Evolutionary conservation across 371 early-diverging fungal genomes (phyloP).

Genomic region (Haplosporangium sp.): DNA sequence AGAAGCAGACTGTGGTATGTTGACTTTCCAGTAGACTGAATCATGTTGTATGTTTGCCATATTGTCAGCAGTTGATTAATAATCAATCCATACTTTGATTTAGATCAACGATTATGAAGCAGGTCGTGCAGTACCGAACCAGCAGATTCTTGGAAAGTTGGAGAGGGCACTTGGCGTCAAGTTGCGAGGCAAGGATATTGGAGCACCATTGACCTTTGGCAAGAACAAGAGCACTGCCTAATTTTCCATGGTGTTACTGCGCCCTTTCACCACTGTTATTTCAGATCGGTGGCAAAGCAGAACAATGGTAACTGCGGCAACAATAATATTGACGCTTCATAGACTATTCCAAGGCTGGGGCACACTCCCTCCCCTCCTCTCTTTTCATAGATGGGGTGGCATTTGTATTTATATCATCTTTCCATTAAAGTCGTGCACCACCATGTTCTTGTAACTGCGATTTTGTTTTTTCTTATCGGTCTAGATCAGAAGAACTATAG

Average conservation of each 20-base stretch:
- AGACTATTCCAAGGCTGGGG: no score
- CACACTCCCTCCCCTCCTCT: no score
- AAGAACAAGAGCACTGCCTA: slow-evolving; percentile 55
- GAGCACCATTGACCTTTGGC: slow-evolving; percentile 72
- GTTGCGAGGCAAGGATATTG: slow-evolving; percentile 88
- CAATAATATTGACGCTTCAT: no score
- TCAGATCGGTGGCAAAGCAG: no score
- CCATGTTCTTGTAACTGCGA: no score
- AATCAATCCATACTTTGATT: slow-evolving; percentile 21
- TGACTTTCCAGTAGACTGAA: background rate
- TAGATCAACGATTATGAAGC: slow-evolving; percentile 88
- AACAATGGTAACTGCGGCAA: no score
- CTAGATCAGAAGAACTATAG: no score
- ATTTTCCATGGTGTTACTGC: background rate
- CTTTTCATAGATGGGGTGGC: no score
- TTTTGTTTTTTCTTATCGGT: no score
- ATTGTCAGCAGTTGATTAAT: background rate
- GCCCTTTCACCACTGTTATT: no score
- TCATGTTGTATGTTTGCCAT: background rate
- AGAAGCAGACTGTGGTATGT: slow-evolving; percentile 79
- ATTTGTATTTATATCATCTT: no score
- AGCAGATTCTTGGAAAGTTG: slow-evolving; percentile 88
- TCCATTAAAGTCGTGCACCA: no score
- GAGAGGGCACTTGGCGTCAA: slow-evolving; percentile 91
- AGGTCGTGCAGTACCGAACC: slow-evolving; percentile 88